Evolutionary conservation across 1,284 basidiomycete species (phyloP).

Genomic region (Mrakiaceae sp.): DNA sequence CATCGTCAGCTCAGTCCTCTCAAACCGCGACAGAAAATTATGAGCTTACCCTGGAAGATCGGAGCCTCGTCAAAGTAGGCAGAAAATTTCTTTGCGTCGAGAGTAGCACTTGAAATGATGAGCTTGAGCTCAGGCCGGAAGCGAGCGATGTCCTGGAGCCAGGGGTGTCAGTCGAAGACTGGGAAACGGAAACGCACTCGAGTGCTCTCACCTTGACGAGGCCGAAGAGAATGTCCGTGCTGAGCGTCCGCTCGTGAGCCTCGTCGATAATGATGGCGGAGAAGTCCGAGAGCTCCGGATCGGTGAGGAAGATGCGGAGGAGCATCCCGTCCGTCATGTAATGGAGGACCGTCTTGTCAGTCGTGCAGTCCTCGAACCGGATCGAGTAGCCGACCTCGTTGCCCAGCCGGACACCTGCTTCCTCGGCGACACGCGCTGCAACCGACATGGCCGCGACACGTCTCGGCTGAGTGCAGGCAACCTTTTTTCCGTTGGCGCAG

Average conservation of each 20-base stretch:
- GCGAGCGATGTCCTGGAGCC: slow-evolving; percentile 76
- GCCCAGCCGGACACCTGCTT: slow-evolving; percentile 92
- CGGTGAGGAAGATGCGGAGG: slow-evolving; percentile 88
- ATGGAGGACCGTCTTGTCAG: slow-evolving; percentile 92
- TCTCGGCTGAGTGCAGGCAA: slow-evolving; percentile 96
- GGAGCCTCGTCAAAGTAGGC: slow-evolving; percentile 92
- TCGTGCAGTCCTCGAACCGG: slow-evolving; percentile 98
- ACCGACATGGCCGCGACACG: slow-evolving; percentile 99
- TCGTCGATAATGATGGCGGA: slow-evolving; percentile 91
- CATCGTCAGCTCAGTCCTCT: not conserved
- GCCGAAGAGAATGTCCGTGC: slow-evolving; percentile 92
- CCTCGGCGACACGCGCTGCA: slow-evolving; percentile 94
- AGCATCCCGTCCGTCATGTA: slow-evolving; percentile 99
- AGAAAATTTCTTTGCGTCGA: slow-evolving; percentile 93
- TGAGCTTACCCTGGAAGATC: slow-evolving; percentile 66
- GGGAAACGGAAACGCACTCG: slow-evolving; percentile 6
- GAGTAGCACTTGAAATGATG: slow-evolving; percentile 89
- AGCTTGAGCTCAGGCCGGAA: slow-evolving; percentile 85
- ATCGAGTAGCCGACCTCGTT: slow-evolving; percentile 98
- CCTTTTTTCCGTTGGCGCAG: slow-evolving; percentile 72
- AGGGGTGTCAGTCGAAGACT: not conserved
- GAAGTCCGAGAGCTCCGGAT: slow-evolving; percentile 86
- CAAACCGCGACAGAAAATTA: not conserved
- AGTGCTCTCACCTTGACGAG: slow-evolving; percentile 72
- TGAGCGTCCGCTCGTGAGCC: slow-evolving; percentile 88